Conservation (phyloP, 129 eudicot species). For the Flaveria bidentis region DNA sequence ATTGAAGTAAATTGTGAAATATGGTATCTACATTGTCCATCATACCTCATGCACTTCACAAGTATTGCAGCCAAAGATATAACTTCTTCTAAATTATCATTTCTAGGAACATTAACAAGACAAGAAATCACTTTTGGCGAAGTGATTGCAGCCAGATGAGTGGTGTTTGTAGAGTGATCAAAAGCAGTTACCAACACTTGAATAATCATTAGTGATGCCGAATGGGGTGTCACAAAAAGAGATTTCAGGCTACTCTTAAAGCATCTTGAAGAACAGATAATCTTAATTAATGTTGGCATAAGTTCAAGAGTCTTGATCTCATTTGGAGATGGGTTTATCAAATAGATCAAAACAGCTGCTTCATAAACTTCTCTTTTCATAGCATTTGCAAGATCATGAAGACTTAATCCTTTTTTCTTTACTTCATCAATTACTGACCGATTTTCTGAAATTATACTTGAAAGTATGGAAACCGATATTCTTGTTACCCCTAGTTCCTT, state of each 20-base stretch:
- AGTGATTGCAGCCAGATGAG: constrained; percentile 62
- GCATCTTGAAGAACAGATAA: constrained; percentile 52
- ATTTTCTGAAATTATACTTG: constrained; percentile 58
- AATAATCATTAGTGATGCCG: constrained; percentile 73
- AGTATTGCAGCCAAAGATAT: constrained; percentile 70
- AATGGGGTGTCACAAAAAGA: constrained; percentile 57
- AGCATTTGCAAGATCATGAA: constrained; percentile 67
- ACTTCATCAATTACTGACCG: constrained; percentile 53
- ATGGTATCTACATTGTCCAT: constrained; percentile 66
- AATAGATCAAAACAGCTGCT: constrained; percentile 64
- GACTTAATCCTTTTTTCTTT: constrained; percentile 63
- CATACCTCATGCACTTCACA: constrained; percentile 66
- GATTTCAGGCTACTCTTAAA: constrained; percentile 45
- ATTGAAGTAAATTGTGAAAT: constrained; percentile 48
- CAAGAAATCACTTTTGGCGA: constrained; percentile 64
- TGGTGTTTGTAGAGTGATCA: constrained; percentile 56
- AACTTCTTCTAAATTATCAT: constrained; percentile 51
- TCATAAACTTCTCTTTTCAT: constrained; percentile 68
- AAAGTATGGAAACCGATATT: constrained; percentile 69
- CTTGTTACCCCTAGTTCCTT: constrained; percentile 64
- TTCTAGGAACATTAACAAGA: constrained; percentile 56
- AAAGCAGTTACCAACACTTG: constrained; percentile 72
- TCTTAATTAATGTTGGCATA: constrained; percentile 65
- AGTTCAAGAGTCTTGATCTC: constrained; percentile 68
- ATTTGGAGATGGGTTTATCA: constrained; percentile 68